phyloP scores from a whole-genome alignment of 108 stramenopile genomes.

The Conticribra guillardii region DNA sequence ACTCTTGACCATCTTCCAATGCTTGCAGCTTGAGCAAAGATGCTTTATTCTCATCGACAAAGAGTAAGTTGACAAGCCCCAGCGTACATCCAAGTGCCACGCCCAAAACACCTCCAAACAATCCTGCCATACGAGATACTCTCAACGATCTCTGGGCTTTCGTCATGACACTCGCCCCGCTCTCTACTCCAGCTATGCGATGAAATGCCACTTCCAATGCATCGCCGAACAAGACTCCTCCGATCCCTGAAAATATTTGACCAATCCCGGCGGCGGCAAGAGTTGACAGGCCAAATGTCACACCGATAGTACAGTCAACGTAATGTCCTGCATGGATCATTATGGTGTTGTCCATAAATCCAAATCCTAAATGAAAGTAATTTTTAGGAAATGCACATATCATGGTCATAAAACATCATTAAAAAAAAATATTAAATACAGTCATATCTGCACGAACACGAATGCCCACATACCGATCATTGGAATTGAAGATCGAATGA shows the following conservation, averaged over 20 bases:
- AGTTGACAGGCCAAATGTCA: slow-evolving; percentile 72
- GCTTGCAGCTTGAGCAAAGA: slow-evolving; percentile 67
- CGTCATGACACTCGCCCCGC: slow-evolving; percentile 46
- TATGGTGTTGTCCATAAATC: slow-evolving; percentile 79
- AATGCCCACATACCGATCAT: slow-evolving; percentile 4
- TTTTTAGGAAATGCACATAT: background rate
- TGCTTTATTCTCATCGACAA: slow-evolving; percentile 57
- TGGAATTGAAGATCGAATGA: background rate
- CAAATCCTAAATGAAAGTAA: slow-evolving; percentile 42
- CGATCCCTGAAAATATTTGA: slow-evolving; percentile 37
- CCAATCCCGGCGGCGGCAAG: slow-evolving; percentile 70
- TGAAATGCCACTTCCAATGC: slow-evolving; percentile 45
- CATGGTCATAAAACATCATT: background rate
- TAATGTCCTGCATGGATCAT: slow-evolving; percentile 77
- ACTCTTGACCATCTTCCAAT: slow-evolving; percentile 62
- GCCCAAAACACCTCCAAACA: slow-evolving; percentile 57
- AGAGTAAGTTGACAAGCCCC: slow-evolving; percentile 68
- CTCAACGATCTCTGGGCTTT: slow-evolving; percentile 39
- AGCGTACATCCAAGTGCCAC: slow-evolving; percentile 67
- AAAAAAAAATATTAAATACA: background rate
- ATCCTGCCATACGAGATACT: slow-evolving; percentile 23
- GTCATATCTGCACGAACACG: background rate
- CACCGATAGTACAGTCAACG: slow-evolving; percentile 75
- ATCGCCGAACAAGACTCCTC: slow-evolving; percentile 48
- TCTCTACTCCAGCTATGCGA: slow-evolving; percentile 27